Conservation (phyloP, 2,329 filamentous ascomycete species). For the Acarospora socialis region DNA sequence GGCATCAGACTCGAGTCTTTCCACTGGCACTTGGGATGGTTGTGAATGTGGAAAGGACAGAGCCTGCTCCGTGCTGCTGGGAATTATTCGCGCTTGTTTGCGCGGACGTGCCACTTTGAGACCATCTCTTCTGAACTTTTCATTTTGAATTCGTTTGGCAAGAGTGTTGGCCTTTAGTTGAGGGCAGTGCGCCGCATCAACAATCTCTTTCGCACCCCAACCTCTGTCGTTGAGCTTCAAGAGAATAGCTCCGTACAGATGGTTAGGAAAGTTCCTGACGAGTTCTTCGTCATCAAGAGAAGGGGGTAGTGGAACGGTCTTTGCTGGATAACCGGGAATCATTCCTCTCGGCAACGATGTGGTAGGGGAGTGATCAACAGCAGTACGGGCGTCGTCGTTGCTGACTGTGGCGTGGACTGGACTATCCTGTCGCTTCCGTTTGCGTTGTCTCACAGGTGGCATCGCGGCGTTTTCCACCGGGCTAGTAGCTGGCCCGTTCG, state of each 20-base stretch:
- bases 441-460: too few relatives aligned
- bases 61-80: not conserved
- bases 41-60: not conserved
- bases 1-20: not conserved
- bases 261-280: slow-evolving; percentile 6
- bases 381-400: too few relatives aligned
- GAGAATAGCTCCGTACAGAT: slow-evolving; percentile 5
- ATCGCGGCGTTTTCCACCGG: too few relatives aligned
- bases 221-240: not conserved
- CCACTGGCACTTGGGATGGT: not conserved
- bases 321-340: slow-evolving; percentile 3
- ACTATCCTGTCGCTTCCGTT: too few relatives aligned
- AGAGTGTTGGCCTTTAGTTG: slow-evolving; percentile 4
- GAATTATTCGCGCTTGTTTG: too few relatives aligned
- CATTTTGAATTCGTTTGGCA: slow-evolving; percentile 2
- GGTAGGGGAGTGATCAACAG: too few relatives aligned
- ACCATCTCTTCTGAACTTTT: too few relatives aligned
- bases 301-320: not conserved
- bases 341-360: not conserved
- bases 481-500: too few relatives aligned
- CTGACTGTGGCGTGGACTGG: too few relatives aligned
- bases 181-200: not conserved
- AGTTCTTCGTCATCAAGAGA: slow-evolving; percentile 4
- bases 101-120: too few relatives aligned
- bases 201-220: slow-evolving; percentile 5